Evolutionary conservation across 805 yeast genomes (phyloP).

Genomic region (Metschnikowia corniflorae): DNA sequence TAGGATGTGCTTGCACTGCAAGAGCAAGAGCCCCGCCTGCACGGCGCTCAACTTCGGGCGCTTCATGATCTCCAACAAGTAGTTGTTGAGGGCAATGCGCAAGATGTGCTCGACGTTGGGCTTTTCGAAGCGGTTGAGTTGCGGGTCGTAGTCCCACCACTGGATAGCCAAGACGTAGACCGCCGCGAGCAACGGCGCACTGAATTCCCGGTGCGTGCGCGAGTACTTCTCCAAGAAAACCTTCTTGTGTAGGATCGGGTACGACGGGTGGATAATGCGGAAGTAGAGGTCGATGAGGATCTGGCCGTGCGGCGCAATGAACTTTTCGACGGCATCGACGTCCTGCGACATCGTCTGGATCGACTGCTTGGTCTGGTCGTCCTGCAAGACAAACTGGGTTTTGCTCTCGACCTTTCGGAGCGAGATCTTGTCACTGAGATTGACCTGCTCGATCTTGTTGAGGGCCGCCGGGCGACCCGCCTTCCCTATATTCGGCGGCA

Average conservation of each 20-base stretch:
- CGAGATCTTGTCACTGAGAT: constrained; percentile 59
- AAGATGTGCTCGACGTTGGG: constrained; percentile 61
- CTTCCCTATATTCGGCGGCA: constrained; percentile 21
- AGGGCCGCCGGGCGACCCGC: constrained; percentile 8
- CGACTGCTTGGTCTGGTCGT: constrained; percentile 71
- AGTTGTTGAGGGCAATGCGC: constrained; percentile 55
- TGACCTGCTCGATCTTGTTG: constrained; percentile 72
- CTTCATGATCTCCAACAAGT: constrained; percentile 73
- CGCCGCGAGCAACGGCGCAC: constrained; percentile 87
- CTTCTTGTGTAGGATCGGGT: constrained; percentile 86
- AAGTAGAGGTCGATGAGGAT: constrained; percentile 76
- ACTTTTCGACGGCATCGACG: constrained; percentile 77
- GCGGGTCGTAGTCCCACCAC: constrained; percentile 92
- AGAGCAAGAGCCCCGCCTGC: constrained; percentile 77
- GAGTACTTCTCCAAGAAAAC: constrained; percentile 90
- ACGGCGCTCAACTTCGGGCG: constrained; percentile 90
- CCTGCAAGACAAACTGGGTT: constrained; percentile 73
- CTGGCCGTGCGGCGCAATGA: constrained; percentile 91
- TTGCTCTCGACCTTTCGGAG: constrained; percentile 76
- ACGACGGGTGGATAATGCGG: constrained; percentile 82
- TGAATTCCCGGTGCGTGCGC: constrained; percentile 85
- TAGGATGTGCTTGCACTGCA: constrained; percentile 57
- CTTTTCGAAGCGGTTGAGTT: constrained; percentile 67
- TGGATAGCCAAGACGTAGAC: constrained; percentile 85
- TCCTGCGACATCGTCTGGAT: constrained; percentile 68